Conservation (phyloP, 768 basidiomycete species). For the Grammothele lineata region DNA sequence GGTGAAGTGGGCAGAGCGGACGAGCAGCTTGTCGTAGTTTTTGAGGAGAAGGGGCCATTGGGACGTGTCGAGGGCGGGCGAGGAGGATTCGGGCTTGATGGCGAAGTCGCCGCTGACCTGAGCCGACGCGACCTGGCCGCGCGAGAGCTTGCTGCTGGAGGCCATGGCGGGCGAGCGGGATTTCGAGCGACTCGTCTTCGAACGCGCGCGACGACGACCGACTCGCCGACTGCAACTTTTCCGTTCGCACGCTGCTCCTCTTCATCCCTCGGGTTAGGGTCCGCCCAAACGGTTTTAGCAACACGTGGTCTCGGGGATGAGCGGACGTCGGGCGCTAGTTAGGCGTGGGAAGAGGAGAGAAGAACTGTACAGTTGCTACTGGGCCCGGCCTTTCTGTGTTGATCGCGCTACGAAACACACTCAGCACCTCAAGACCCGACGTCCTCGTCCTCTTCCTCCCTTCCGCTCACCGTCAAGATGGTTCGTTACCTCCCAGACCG, state of each 20-base stretch:
- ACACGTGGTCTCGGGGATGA: too few species aligned
- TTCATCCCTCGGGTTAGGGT: constrained; percentile 7
- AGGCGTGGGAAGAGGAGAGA: constrained; percentile 22
- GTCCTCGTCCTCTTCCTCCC: constrained; percentile 2
- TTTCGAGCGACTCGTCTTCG: constrained; percentile 5
- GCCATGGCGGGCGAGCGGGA: constrained; percentile 32
- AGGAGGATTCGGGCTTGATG: constrained; percentile 73
- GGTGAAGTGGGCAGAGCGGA: constrained; percentile 95
- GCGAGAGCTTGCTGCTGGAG: constrained; percentile 43
- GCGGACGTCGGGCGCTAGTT: too few species aligned
- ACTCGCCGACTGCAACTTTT: constrained; percentile 3
- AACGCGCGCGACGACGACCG: too few species aligned
- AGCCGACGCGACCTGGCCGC: constrained; percentile 67
- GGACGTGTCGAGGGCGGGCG: constrained; percentile 87
- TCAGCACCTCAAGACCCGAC: constrained; percentile 21
- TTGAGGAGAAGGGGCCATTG: constrained; percentile 97
- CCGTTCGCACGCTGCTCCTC: constrained; percentile 3
- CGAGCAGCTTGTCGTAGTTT: constrained; percentile 96
- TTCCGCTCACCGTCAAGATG: constrained; percentile 45
- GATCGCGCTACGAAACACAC: constrained; percentile 16
- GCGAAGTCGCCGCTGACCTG: constrained; percentile 73
- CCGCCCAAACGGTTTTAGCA: too few species aligned
- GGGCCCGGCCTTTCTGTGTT: constrained; percentile 8
- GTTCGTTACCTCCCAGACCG: constrained; percentile 61
- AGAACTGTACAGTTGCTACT: constrained; percentile 49